Percentiles rank a stretch among this genome's conserved stretches.
phyloP scores from a whole-genome alignment of 2,329 filamentous ascomycete species.

The Colletotrichum camelliae region DNA sequence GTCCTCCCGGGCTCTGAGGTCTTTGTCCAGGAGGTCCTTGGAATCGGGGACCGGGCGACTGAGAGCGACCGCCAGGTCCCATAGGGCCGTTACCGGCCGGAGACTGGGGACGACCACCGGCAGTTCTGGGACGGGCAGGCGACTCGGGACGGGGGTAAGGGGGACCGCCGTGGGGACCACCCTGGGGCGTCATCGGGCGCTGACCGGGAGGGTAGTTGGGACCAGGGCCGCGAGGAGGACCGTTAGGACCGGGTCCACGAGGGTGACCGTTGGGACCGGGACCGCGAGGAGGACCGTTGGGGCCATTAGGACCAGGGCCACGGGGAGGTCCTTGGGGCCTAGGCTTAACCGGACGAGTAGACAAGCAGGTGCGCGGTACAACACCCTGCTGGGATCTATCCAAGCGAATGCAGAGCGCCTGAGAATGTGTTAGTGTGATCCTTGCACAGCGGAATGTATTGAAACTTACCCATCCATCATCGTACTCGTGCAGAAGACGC shows the following conservation, averaged over 20 bases:
- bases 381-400: constrained; percentile 94
- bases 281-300: constrained; percentile 34
- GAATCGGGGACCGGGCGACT: constrained; percentile 50
- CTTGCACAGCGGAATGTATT: neutral
- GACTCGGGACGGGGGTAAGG: constrained; percentile 38
- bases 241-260: constrained; percentile 27
- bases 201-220: constrained; percentile 37
- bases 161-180: constrained; percentile 33
- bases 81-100: constrained; percentile 39
- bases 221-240: constrained; percentile 32
- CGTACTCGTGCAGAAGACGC: constrained; percentile 91
- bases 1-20: constrained; percentile 47
- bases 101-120: constrained; percentile 45
- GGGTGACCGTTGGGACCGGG: constrained; percentile 36
- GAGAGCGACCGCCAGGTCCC: constrained; percentile 42
- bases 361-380: constrained; percentile 90
- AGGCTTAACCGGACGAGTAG: constrained; percentile 88
- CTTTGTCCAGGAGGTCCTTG: constrained; percentile 35
- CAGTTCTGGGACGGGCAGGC: constrained; percentile 35
- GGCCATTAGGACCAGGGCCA: constrained; percentile 58
- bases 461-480: constrained; percentile 91
- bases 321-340: constrained; percentile 60
- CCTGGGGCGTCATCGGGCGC: constrained; percentile 45
- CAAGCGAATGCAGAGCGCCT: constrained; percentile 90
- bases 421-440: constrained; percentile 33